phyloP scores from a whole-genome alignment of 2,329 filamentous ascomycete genomes.

The Ceratocystis ficicola region DNA sequence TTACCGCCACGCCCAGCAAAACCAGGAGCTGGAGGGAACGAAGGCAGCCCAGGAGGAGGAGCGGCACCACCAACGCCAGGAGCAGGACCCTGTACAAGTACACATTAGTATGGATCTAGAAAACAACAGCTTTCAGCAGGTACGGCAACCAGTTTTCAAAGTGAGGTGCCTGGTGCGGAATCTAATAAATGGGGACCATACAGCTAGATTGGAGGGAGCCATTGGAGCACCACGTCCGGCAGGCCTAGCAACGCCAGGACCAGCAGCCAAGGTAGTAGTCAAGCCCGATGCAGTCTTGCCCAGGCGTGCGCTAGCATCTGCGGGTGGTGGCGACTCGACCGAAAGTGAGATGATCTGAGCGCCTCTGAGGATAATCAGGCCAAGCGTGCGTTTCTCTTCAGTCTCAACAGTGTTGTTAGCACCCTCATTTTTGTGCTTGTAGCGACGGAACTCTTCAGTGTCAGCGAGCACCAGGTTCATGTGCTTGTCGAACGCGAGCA shows the following conservation, averaged over 20 bases:
- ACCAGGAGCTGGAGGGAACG: constrained; percentile 41
- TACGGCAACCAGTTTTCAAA: neutral
- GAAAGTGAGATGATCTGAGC: constrained; percentile 90
- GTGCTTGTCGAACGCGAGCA: constrained; percentile 99
- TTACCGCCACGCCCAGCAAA: constrained; percentile 46
- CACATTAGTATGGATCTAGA: neutral
- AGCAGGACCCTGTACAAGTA: constrained; percentile 52
- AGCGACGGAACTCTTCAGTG: constrained; percentile 91
- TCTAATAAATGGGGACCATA: constrained; percentile 29
- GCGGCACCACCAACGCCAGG: constrained; percentile 66
- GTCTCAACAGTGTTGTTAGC: constrained; percentile 64
- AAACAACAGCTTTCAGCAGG: neutral
- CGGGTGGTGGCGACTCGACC: constrained; percentile 88
- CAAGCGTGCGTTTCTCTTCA: constrained; percentile 95
- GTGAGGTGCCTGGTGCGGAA: neutral
- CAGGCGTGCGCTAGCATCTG: constrained; percentile 80
- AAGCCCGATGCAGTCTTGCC: constrained; percentile 61
- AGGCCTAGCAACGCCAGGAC: constrained; percentile 80
- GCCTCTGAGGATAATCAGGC: constrained; percentile 85
- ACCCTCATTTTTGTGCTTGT: constrained; percentile 67
- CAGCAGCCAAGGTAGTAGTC: constrained; percentile 60
- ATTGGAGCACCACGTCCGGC: constrained; percentile 65
- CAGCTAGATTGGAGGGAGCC: constrained; percentile 65
- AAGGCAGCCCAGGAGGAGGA: constrained; percentile 49
- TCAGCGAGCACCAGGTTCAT: constrained; percentile 99